Conservation (phyloP, 1,139 yeast genomes). For the Candida sojae region DNA sequence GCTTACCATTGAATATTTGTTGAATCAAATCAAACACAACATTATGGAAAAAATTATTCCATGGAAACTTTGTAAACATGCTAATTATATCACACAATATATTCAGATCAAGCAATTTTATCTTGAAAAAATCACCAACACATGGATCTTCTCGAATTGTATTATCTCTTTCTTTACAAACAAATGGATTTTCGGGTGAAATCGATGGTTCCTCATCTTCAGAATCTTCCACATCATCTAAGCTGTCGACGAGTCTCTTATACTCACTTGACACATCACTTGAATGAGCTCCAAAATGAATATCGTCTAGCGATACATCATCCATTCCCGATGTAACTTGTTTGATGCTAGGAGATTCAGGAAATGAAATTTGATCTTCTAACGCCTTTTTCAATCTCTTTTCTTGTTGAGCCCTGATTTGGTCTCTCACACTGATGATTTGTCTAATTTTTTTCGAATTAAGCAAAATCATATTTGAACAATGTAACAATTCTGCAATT, state of each 20-base stretch:
- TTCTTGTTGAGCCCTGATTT: constrained; percentile 32
- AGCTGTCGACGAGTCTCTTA: constrained; percentile 18
- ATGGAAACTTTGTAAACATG: constrained; percentile 42
- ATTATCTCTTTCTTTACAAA: constrained; percentile 37
- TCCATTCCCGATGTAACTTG: constrained; percentile 41
- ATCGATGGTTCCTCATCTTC: constrained; percentile 51
- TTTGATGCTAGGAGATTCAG: constrained; percentile 15
- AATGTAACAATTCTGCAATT: constrained; percentile 48
- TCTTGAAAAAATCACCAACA: constrained; percentile 48
- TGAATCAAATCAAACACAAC: constrained; percentile 52
- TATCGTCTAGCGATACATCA: constrained; percentile 41
- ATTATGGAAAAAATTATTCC: constrained; percentile 54
- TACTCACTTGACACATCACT: constrained; percentile 10
- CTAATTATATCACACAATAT: constrained; percentile 35
- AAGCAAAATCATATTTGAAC: constrained; percentile 50
- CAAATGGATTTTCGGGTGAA: constrained; percentile 50
- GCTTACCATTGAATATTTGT: constrained; percentile 50
- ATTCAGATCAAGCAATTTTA: constrained; percentile 42
- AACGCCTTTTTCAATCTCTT: constrained; percentile 36
- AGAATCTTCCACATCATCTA: constrained; percentile 36
- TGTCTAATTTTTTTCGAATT: constrained; percentile 41
- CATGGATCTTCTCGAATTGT: constrained; percentile 37
- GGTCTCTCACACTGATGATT: constrained; percentile 38
- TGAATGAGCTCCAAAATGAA: constrained; percentile 18
- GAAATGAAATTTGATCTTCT: constrained; percentile 24